Percentiles rank a stretch among this genome's conserved stretches.
Conservation (phyloP, 768 basidiomycete genomes). For the Podaxis rugospora region DNA sequence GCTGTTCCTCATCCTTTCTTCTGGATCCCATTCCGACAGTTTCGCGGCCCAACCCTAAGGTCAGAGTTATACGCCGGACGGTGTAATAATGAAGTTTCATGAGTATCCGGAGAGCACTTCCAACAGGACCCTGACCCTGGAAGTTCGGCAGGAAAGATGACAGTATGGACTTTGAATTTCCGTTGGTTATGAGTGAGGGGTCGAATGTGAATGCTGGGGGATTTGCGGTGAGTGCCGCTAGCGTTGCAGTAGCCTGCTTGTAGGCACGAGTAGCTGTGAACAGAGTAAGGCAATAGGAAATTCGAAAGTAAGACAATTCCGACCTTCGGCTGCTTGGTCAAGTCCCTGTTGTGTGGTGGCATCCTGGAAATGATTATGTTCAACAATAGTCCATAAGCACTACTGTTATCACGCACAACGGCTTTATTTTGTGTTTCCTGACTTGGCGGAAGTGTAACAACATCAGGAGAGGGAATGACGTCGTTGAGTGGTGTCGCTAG, state of each 20-base stretch:
- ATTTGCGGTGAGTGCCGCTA: conserved; percentile 59
- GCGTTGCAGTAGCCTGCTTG: conserved; percentile 66
- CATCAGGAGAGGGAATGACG: background rate
- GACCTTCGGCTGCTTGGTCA: conserved; percentile 53
- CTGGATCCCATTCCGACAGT: conserved; percentile 36
- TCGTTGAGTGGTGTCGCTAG: background rate
- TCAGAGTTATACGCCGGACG: conserved; percentile 31
- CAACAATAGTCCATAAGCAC: background rate
- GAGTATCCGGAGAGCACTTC: conserved; percentile 62
- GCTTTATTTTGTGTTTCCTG: background rate
- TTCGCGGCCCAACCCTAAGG: conserved; percentile 36
- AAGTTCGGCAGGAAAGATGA: conserved; percentile 65
- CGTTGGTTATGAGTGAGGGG: conserved; percentile 37
- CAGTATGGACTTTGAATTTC: conserved; percentile 48
- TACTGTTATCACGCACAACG: background rate
- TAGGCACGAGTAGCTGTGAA: conserved; percentile 65
- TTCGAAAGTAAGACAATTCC: conserved; percentile 2
- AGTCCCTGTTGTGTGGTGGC: conserved; percentile 26
- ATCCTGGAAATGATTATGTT: background rate
- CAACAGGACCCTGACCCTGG: conserved; percentile 76
- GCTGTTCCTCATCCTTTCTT: conserved; percentile 62
- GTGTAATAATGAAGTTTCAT: conserved; percentile 62
- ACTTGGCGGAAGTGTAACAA: background rate
- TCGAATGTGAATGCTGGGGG: conserved; percentile 55
- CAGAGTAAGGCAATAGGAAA: conserved; percentile 6